Percentiles rank a stretch among this genome's conserved stretches.
phyloP scores from a whole-genome alignment of 148 eudicot genomes.

The Rhododendron vialii region DNA sequence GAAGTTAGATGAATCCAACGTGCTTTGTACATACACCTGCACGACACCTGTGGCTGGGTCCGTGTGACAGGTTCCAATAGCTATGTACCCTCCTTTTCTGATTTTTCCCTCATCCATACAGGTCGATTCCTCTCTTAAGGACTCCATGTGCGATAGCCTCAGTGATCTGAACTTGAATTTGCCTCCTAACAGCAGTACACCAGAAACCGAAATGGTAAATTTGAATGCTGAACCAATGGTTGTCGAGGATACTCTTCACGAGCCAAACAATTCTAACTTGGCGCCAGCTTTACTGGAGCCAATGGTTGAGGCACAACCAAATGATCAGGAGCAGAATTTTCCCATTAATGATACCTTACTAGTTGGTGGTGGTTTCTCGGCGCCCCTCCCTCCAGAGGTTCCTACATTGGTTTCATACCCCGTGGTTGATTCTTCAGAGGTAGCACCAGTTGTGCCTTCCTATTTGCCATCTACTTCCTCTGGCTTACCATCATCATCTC shows the following conservation, averaged over 20 bases:
- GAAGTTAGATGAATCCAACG: not conserved
- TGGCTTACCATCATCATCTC: conserved; percentile 8
- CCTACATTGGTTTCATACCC: conserved; percentile 30
- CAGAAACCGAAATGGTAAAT: conserved; percentile 5
- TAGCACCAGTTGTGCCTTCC: conserved; percentile 10
- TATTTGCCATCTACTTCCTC: conserved; percentile 2
- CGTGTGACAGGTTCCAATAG: not conserved
- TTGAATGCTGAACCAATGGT: conserved; percentile 12
- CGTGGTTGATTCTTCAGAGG: conserved; percentile 22
- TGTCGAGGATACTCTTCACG: not conserved
- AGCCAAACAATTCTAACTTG: not conserved
- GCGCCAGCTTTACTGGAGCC: conserved; percentile 11
- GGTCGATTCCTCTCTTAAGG: conserved; percentile 57
- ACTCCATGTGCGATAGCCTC: conserved; percentile 15
- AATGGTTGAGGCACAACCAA: conserved; percentile 18
- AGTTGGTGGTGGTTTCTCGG: conserved; percentile 15
- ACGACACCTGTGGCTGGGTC: not conserved
- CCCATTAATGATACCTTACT: conserved; percentile 41
- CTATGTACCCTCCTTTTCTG: not conserved
- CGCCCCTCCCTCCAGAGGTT: conserved; percentile 6
- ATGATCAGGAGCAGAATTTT: conserved; percentile 32
- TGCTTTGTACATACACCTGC: not conserved
- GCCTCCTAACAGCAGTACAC: conserved; percentile 28
- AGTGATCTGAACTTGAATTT: conserved; percentile 43
- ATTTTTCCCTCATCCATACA: conserved; percentile 14